Conservation (phyloP, 2,329 filamentous ascomycete genomes). For the Xenoacremonium recifei region DNA sequence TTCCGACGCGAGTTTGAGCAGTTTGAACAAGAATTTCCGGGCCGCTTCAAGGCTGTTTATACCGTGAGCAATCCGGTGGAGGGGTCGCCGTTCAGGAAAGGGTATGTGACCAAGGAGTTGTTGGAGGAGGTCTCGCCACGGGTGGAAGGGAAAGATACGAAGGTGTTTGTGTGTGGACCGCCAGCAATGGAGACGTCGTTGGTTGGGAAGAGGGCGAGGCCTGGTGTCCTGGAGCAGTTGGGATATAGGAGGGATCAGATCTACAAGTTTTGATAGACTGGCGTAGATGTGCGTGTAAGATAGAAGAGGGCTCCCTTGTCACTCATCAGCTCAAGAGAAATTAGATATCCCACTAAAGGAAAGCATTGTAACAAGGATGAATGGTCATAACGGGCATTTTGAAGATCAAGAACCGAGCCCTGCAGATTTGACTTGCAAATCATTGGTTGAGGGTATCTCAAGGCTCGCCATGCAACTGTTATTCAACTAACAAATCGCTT, state of each 20-base stretch:
- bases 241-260: slow-evolving; percentile 59
- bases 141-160: slow-evolving; percentile 37
- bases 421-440: too few relatives aligned
- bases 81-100: slow-evolving; percentile 45
- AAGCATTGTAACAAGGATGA: too few relatives aligned
- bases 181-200: slow-evolving; percentile 63
- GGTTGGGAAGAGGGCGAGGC: slow-evolving; percentile 41
- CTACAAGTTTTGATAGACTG: slow-evolving; percentile 49
- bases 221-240: slow-evolving; percentile 54
- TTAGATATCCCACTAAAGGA: too few relatives aligned
- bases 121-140: slow-evolving; percentile 46
- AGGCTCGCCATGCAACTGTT: too few relatives aligned
- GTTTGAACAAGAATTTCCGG: slow-evolving; percentile 50
- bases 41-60: slow-evolving; percentile 57
- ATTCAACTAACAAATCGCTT: too few relatives aligned
- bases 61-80: slow-evolving; percentile 50
- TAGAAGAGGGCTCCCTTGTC: too few relatives aligned
- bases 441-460: too few relatives aligned
- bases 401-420: too few relatives aligned
- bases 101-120: slow-evolving; percentile 57
- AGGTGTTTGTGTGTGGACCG: slow-evolving; percentile 69
- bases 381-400: too few relatives aligned
- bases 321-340: too few relatives aligned
- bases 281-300: neutral
- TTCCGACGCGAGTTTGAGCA: slow-evolving; percentile 55